Evolutionary conservation across 257 asterid genomes (phyloP), one percentile per base, ranked within the genome.

Genomic region (Salvia miltiorrhiza): DNA sequence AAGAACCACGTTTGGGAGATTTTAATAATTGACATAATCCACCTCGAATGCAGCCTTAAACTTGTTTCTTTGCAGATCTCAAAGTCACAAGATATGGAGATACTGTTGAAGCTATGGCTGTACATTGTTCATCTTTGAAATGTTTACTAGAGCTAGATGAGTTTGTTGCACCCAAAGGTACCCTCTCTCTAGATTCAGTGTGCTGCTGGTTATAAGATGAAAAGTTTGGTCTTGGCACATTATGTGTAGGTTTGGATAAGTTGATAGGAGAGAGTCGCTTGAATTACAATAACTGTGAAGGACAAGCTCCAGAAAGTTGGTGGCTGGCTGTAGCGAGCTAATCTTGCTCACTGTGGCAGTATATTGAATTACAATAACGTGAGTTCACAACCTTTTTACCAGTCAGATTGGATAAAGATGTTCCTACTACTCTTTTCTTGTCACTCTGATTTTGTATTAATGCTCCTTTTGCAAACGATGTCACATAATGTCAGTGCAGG

Each of bases 51-150:
- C n/a, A n/a, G n/a, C n/a, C n/a, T n/a, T n/a, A n/a, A n/a, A n/a
- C 37, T 21, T 28, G 61, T 60, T 49, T 24, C 33, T 64, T 39
- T 32, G 5, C 74, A 88, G 96, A 88, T 81, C 83, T 88, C 74
- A 86, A 83, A 73, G 73, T 88, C 71, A 72, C 88, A 47, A 81
- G 74, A 73, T 80, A 78, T 43, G 84, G 91, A 58, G 88, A 84
- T 73, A 62, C 72, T 23, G 71, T 86, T 49, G 96, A 88, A 84
- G 96, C 89, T 33, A 80, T 88, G 80, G 85, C 91, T 24, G 65
- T 86, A 13, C 82, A 81, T 48, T 83, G 88, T 74, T 88, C 96
- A 55, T 79, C 87, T 72, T 66, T 85, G 71, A 82, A 76, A 33
- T 70, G 83, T 70, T 77, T 84, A 44, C 73, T 86, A 71, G 79